Evolutionary conservation across 1,139 yeast genomes (phyloP), one percentile per base, ranked within the genome.

Genomic region (Debaryomyces singareniensis): DNA sequence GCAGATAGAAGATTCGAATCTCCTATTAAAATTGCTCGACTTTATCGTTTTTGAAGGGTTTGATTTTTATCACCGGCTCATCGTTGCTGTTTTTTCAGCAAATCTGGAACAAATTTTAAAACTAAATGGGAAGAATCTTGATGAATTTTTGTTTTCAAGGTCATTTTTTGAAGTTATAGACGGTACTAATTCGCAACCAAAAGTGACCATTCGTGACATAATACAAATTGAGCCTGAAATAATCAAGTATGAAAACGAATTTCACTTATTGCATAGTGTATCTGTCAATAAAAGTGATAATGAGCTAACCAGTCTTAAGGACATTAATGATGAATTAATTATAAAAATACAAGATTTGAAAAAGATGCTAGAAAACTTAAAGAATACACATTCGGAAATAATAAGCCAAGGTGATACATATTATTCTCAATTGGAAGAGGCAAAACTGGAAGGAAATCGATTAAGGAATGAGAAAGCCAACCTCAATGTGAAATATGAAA

Each of bases 221-320:
- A 36, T 61, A 16, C 28, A 38, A 9, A 38, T 40, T 15, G 51
- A 56, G 30, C 62, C 66, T 2, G 36, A 51, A 9, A 41, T 67
- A 9, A 54, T 67, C 37, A 59, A 55, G 37, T 67, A 60, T 38
- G 74, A 67, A 37, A 68, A 68, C 39, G 72, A 67, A 37, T 66
- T 51, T 40, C 64, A 63, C 32, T 48, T 68, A 33, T 53, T 64
- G 18, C 58, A 60, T 35, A 62, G 67, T 23, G 66, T 64, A 42
- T 57, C 68, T 2, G 43, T 66, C 31, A 62, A 53, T 35, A 55
- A 57, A 34, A 65, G 61, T 37, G 52, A 54, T 29, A 58, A 58
- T 36, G 74, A 68, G 35, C 48, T 67, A 27, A 40, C 55, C 12
- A 66, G 61, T 40, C 49, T 66, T 33, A 51, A 55, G 31, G 72